A percentile compares a stretch with the other conserved stretches of the same genome.
These are phyloP conservation scores for Lentinus polychrous DNA, from an alignment of 1,284 basidiomycete genomes.

Conservation along the genomic window DNA sequence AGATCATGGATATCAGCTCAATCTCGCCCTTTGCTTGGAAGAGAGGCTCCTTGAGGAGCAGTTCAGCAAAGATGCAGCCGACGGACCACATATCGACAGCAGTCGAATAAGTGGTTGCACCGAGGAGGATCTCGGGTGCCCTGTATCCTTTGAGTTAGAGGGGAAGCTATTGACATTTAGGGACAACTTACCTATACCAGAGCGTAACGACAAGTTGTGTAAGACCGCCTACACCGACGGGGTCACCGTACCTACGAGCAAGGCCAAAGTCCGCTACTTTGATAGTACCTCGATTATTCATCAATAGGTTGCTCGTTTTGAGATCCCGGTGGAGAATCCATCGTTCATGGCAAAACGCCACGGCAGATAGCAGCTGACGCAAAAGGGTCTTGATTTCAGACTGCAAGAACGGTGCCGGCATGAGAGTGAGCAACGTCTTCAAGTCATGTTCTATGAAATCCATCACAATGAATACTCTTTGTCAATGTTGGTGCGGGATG, in stretches of 20 bases:
- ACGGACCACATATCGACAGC: conserved; percentile 99
- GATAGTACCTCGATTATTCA: conserved; percentile 98
- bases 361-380: conserved; percentile 89
- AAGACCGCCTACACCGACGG: conserved; percentile 86
- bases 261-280: conserved; percentile 99
- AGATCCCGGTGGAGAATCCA: conserved; percentile 99
- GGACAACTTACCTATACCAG: conserved; percentile 85
- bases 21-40: conserved; percentile 96
- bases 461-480: conserved; percentile 98
- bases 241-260: conserved; percentile 92
- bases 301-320: conserved; percentile 95
- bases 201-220: conserved; percentile 97
- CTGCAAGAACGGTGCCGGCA: conserved; percentile 93
- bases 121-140: conserved; percentile 93
- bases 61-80: conserved; percentile 98
- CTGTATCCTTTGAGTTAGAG: conserved; percentile 33
- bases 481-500: not conserved
- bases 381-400: conserved; percentile 98
- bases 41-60: conserved; percentile 88
- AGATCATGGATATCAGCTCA: conserved; percentile 90
- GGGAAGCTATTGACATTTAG: conserved; percentile 13
- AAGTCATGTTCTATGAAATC: conserved; percentile 99
- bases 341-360: conserved; percentile 86
- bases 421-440: conserved; percentile 88
- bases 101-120: conserved; percentile 89